Evolutionary conservation across 768 basidiomycete genomes (phyloP), one percentile per base, ranked within the genome.

Genomic region (Gymnopilus dilepis): DNA sequence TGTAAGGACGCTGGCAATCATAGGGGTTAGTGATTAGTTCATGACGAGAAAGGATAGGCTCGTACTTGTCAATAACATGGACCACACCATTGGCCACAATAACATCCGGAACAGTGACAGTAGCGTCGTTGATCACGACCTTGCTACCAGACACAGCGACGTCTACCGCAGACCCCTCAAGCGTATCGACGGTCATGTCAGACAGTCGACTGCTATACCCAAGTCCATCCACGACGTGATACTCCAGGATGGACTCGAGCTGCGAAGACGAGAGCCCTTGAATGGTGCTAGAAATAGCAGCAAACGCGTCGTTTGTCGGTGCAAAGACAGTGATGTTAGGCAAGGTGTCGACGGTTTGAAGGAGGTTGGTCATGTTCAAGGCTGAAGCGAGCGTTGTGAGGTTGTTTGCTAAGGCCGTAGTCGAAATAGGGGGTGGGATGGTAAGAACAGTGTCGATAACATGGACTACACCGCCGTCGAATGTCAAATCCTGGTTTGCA

Each of bases 301-400:
- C 9, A 21, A 60, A 60, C 6, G 59, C 59, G 8, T 40, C 38
- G 41, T 60, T 42, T 19, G 59, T 60, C 9, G 59, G 59, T 2
- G 59, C 59, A 33, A 60, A 60, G 28, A 60, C 59, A 6, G 59
- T 60, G 28, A 60, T 54, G 6, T 60, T 60, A 19, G 59, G 59
- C 11, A 51, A 45, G 21, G 24, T 53, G 8, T 60, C 52, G 12
- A 60, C 6, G 21, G 59, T 19, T 21, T 41, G 24, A 22, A 52
- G 40, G 2, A 60, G 33, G 19, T 51, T 51, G 28, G 59, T 41
- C 13, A 30, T 42, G 8, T 8, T 42, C 13, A 60, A 38, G 13
- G 59, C 51, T 12, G 59, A 53, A 19, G 59, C 19, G 8, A 60
- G 59, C 31, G 41, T 30, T 9, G 59, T 53, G 6, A 60, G 59